Base-by-base conservation (phyloP, 345 rosid genomes). In the Noccaea caerulescens region DNA sequence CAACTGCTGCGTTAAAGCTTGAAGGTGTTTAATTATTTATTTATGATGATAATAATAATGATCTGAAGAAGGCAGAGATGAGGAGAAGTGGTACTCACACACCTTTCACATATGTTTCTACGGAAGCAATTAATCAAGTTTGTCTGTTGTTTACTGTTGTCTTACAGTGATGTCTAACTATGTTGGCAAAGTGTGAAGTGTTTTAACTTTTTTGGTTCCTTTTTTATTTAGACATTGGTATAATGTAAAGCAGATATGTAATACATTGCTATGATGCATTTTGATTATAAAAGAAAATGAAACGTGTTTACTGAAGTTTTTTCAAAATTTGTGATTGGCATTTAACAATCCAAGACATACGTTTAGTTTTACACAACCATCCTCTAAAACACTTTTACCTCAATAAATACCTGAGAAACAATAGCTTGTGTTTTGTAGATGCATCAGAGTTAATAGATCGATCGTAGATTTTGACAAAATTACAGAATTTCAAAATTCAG, bases 1-100 rank as follows among this genome's bases (percentile, higher is more conserved):
- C 87, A 86, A 81, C 86, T 90, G 97, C 60, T 86, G 94, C 57
- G 84, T 84, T 63, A 90, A 82, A 77, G 94, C 94, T 46, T 86
- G 80, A 85, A 42, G 38, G 2, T 53, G 1, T 9, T 67, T 25
- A 1, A 54, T 32, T 5, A 56, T 9, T 52, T 69, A 37, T 49
- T 58, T 58, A 25, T 44, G 3, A 43, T 38, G 45, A 76, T 54
- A 25, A 73, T 47, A 13, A 10, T n/a, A 23, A 33, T 54, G 43
- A 72, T 64, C 44, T 64, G 49, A 52, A 52, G 54, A 13, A 27
- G 30, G 13, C 49, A 51, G 14, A 14, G 46, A 53, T 68, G 63
- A 60, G 59, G 63, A 60, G 59, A 59, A 52, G 68, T 68, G 68
- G 47, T 53, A 14, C 13, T n/a, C 68, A 51, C 33, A 66, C 36